Evolutionary conservation across 257 asterid species (phyloP).

Genomic region (Salvia hispanica): DNA sequence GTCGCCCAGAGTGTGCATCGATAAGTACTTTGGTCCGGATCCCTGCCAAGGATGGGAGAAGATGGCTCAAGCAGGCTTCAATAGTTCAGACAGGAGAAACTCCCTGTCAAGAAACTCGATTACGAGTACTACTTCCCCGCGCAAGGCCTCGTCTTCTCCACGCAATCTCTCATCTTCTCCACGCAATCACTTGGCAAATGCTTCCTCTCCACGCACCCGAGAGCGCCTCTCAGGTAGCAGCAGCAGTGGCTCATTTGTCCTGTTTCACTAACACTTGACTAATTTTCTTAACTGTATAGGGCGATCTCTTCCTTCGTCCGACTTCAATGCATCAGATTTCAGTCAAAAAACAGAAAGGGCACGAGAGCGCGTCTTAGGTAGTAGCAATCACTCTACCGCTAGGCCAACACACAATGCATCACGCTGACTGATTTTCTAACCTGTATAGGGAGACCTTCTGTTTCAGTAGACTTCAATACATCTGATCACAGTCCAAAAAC

Average conservation of each 20-base stretch:
- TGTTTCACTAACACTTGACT: background rate
- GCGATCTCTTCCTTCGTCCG: slow-evolving; percentile 44
- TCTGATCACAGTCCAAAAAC: slow-evolving; percentile 31
- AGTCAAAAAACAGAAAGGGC: slow-evolving; percentile 40
- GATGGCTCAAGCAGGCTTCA: slow-evolving; percentile 45
- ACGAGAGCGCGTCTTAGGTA: slow-evolving; percentile 37
- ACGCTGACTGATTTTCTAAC: no score
- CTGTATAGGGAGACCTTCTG: slow-evolving; percentile 30
- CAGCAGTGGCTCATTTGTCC: background rate
- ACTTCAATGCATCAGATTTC: slow-evolving; percentile 34
- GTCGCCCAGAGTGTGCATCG: slow-evolving; percentile 72
- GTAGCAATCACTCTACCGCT: no score
- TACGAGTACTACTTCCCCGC: slow-evolving; percentile 16
- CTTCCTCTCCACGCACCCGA: background rate
- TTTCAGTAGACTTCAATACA: slow-evolving; percentile 43
- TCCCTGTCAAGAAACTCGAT: slow-evolving; percentile 6
- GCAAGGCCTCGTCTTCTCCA: slow-evolving; percentile 22
- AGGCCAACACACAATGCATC: no score
- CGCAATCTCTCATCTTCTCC: slow-evolving; percentile 13
- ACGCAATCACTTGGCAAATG: background rate
- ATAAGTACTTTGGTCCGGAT: slow-evolving; percentile 94
- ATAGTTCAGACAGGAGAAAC: slow-evolving; percentile 31
- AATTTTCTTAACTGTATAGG: slow-evolving; percentile 2
- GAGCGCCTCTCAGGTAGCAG: slow-evolving; percentile 33
- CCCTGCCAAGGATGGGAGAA: slow-evolving; percentile 91